Evolutionary conservation across 768 basidiomycete species (phyloP).

Genomic region (Mycena kentingensis): DNA sequence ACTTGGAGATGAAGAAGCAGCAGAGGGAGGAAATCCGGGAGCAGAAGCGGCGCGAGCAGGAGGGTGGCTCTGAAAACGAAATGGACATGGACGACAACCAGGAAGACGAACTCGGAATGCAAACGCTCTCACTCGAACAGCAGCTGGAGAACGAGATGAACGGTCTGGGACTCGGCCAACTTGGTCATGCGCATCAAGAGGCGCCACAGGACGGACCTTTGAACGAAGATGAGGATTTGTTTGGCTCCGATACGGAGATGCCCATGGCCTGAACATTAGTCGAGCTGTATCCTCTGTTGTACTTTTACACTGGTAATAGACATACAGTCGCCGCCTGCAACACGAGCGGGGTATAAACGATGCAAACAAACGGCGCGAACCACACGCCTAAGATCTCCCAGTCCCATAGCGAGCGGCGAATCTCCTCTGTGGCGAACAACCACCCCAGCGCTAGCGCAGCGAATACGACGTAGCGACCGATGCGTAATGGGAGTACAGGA

Average conservation of each 20-base stretch:
- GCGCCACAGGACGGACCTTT: not conserved
- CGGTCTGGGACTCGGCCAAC: too few species aligned
- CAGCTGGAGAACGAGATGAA: too few species aligned
- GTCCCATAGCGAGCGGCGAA: constrained; percentile 60
- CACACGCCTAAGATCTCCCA: constrained; percentile 82
- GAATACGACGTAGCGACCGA: constrained; percentile 42
- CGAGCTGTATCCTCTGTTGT: too few species aligned
- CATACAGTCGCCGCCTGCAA: constrained; percentile 69
- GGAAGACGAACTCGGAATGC: constrained; percentile 4
- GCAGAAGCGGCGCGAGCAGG: constrained; percentile 69
- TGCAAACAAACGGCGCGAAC: constrained; percentile 81
- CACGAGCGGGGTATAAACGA: constrained; percentile 75
- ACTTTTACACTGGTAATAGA: constrained; percentile 38
- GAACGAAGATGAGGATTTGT: constrained; percentile 37
- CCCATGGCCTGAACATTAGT: too few species aligned
- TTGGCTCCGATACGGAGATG: constrained; percentile 49
- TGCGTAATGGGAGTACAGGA: constrained; percentile 24
- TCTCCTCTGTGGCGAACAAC: constrained; percentile 47
- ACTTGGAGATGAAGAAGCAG: constrained; percentile 80
- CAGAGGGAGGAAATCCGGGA: constrained; percentile 83
- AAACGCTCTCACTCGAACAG: constrained; percentile 12
- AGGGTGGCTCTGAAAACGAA: constrained; percentile 52
- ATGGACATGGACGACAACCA: constrained; percentile 35
- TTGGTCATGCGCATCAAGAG: too few species aligned
- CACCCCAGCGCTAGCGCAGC: constrained; percentile 56